Evolutionary conservation across 768 basidiomycete species (phyloP), one percentile per base, ranked within the genome.

Genomic region (Xanthoconium stramineum): DNA sequence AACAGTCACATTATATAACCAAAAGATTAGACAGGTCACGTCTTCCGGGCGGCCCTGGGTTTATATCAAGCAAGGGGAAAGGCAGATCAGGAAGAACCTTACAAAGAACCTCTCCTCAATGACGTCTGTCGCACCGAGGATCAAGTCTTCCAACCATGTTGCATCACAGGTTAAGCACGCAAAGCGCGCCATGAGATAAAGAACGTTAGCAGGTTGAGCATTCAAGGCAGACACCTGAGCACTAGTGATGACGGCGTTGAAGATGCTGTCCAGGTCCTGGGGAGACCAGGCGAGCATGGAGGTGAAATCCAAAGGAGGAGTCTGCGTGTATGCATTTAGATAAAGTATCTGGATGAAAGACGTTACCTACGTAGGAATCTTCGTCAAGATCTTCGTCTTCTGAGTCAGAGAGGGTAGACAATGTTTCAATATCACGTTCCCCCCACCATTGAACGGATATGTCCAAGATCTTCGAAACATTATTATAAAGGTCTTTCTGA

Each of bases 261-360:
- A 86, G 36, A 95, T 87, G 56, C 81, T 77, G 2, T 91, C 85
- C 10, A 98, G 74, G 13, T 86, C 78, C 39, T 83, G 77, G 4
- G 92, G 90, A 15, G 93, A 88, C 74, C 95, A 98, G 17, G 92
- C 96, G 46, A 99, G 89, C 90, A 98, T 94, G 44, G 89, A 84
- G 19, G 88, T 81, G 66, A 87, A 93, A 68, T 91, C 87, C 63
- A 80, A 72, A 19, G 80, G 78, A 24, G 89, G 89, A 33, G 92
- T 91, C 84, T 90, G 69, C 56, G 58, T 30, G 33, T 52, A 47
- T 50, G 2, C 36, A 44, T 58, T 54, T 62, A 4, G 4, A 54
- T 52, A 51, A 45, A n/a, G 49, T 1, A 32, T 39, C 50, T 49
- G 6, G 13, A 30, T 12, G 24, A 13, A 47, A 56, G 36, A 47